Percentiles rank a stretch among this genome's conserved stretches.
These are phyloP conservation scores for Cercospora sp. DNA, from an alignment of 2,329 filamentous ascomycete species.

Conservation along the genomic window DNA sequence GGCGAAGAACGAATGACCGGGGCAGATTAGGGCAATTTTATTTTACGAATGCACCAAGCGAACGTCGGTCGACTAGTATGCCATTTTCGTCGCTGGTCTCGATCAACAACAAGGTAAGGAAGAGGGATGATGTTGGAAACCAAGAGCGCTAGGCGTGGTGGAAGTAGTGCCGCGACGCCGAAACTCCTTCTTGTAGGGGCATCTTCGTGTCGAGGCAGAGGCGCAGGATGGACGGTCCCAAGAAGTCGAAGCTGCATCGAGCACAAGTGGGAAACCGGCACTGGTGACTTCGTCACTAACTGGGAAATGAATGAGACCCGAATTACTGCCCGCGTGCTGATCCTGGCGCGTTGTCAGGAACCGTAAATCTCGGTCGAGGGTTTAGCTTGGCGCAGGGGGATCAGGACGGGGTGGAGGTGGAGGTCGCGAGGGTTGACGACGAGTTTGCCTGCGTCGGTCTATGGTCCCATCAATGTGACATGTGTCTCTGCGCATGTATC, in stretches of 20 bases:
- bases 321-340: background rate
- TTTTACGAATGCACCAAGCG: background rate
- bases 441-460: background rate
- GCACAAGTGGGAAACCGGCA: background rate
- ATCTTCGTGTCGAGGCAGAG: background rate
- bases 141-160: background rate
- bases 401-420: background rate
- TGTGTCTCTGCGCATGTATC: background rate
- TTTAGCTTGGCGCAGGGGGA: background rate
- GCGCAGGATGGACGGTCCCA: background rate
- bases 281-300: background rate
- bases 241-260: background rate
- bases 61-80: background rate
- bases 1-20: background rate
- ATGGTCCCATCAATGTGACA: background rate
- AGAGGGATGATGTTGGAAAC: background rate
- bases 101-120: background rate
- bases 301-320: constrained; percentile 5
- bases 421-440: background rate
- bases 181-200: background rate
- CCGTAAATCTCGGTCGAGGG: background rate
- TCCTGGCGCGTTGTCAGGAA: background rate
- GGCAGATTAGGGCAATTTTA: background rate
- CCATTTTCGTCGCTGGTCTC: background rate
- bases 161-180: background rate